These are phyloP conservation scores for Zygosaccharomyces sapae DNA, from an alignment of 1,139 yeast species.

Conservation along the genomic window DNA sequence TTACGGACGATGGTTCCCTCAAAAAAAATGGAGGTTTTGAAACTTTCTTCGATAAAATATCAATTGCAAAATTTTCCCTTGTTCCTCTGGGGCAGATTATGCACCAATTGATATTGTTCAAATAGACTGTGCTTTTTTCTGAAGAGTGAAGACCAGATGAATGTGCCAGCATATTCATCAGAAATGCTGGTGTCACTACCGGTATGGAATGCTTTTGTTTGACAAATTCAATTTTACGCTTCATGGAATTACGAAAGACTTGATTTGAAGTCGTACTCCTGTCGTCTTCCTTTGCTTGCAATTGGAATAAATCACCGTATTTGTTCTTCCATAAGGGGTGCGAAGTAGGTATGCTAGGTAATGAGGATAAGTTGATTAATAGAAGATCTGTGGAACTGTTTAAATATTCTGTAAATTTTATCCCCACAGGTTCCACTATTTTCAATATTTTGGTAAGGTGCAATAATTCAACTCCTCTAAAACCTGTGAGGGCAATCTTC, in stretches of 20 bases:
- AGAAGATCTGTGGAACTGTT: slow-evolving; percentile 58
- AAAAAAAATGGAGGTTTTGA: slow-evolving; percentile 1
- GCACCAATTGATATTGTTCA: slow-evolving; percentile 35
- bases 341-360: slow-evolving; percentile 34
- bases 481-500: slow-evolving; percentile 70
- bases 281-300: slow-evolving; percentile 10
- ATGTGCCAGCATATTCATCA: slow-evolving; percentile 28
- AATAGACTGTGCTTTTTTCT: slow-evolving; percentile 11
- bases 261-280: slow-evolving; percentile 17
- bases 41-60: slow-evolving; percentile 6
- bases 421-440: slow-evolving; percentile 43
- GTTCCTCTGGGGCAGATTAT: slow-evolving; percentile 32
- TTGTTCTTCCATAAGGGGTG: slow-evolving; percentile 33
- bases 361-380: slow-evolving; percentile 50
- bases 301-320: slow-evolving; percentile 28
- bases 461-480: slow-evolving; percentile 72
- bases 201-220: slow-evolving; percentile 43
- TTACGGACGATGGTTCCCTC: not conserved
- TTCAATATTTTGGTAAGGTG: slow-evolving; percentile 65
- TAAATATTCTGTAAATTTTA: slow-evolving; percentile 49
- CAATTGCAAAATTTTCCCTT: slow-evolving; percentile 21
- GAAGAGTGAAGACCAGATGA: slow-evolving; percentile 7
- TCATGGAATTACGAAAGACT: slow-evolving; percentile 33
- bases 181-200: slow-evolving; percentile 33
- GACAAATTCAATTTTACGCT: slow-evolving; percentile 43